Base-by-base conservation (phyloP, 441 rosid genomes). In the Gossypium davidsonii region DNA sequence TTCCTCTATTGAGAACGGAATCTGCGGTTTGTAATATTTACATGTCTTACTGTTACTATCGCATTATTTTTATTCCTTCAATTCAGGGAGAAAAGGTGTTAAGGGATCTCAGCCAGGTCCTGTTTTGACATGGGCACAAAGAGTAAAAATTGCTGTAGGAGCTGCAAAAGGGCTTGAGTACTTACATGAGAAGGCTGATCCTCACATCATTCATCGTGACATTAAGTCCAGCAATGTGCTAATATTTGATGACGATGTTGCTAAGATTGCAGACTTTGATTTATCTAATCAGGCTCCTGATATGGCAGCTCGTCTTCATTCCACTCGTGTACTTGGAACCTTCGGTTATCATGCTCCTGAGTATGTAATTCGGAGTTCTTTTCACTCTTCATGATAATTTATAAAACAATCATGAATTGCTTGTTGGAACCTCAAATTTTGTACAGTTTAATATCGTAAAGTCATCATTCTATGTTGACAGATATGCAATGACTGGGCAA, bases 331-430 rank as follows among this genome's bases (percentile, higher is more conserved):
- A 72, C 91, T 89, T 26, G 93, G 93, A 78, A 89, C 90, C 44
- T 89, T 87, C 70, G 93, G 90, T 72, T 89, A 86, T 76, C 93
- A 87, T 80, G 89, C 93, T 58, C 93, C 93, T 18, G 91, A 89
- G 91, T 87, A 84, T 87, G 97, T 76, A 67, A 44, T 25, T 28
- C 5, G 70, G 31, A 28, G 70, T 73, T 73, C 31, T 42, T 52
- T 15, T 49, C 7, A 14, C 53, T 12, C 53, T 49, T 49, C 59
- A 18, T 53, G 26, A 53, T 53, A 18, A 18, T 18, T 8, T 53
- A 53, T 53, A 18, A 66, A 58, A 5, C 23, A 31, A 34, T 31
- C 25, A 34, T 15, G 48, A 34, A 34, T 61, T 61, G 11, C 14
- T 34, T 2, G 4, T 17, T 15, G 48, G 67, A 34, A 34, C 25